Conservation (phyloP, 1,284 basidiomycete genomes). For the Vanrija pseudolonga region DNA sequence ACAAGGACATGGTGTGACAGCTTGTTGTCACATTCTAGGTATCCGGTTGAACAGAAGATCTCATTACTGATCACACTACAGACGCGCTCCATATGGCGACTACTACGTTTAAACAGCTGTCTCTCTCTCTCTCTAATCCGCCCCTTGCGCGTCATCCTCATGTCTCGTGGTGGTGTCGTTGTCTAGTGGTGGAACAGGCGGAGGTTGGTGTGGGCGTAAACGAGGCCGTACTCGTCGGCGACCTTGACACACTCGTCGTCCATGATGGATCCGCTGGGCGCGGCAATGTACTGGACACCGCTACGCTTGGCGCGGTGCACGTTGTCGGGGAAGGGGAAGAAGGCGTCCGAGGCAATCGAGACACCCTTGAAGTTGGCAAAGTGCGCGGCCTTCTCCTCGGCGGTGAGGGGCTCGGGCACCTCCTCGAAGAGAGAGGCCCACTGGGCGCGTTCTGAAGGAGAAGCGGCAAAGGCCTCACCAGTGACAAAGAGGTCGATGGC, state of each 20-base stretch:
- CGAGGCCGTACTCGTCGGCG: conserved; percentile 82
- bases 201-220: conserved; percentile 79
- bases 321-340: conserved; percentile 99
- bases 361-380: conserved; percentile 72
- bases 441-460: conserved; percentile 79
- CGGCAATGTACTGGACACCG: conserved; percentile 87
- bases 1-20: no score
- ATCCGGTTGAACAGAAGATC: no score
- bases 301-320: conserved; percentile 89
- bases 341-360: conserved; percentile 91
- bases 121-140: no score
- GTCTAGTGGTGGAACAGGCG: conserved; percentile 28
- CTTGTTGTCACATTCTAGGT: no score
- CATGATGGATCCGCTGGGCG: conserved; percentile 95
- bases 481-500: conserved; percentile 96
- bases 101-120: no score
- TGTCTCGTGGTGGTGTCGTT: no score
- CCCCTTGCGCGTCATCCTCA: no score
- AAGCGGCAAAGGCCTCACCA: conserved; percentile 70
- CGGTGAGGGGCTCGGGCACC: conserved; percentile 64
- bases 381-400: conserved; percentile 71
- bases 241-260: conserved; percentile 91
- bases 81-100: no score
- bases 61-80: no score
- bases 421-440: conserved; percentile 88